Evolutionary conservation across 768 basidiomycete genomes (phyloP).

Genomic region (Hysterangium stoloniferum): DNA sequence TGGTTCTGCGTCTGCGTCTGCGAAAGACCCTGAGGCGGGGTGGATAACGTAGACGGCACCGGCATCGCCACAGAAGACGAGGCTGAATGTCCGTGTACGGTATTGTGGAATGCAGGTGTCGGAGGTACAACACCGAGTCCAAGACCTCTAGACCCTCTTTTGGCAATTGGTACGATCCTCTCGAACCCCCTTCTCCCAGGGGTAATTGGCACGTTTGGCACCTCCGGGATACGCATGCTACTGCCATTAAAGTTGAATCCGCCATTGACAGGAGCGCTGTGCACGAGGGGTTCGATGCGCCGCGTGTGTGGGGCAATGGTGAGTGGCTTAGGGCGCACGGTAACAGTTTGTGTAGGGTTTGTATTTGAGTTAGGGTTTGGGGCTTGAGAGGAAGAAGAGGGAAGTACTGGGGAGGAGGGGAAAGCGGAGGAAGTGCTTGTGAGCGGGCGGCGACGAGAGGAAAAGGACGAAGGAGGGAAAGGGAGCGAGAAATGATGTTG

Average conservation of each 20-base stretch:
- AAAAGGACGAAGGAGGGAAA: background rate
- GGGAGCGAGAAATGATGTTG: background rate
- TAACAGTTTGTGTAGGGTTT: slow-evolving; percentile 10
- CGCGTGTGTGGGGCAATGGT: slow-evolving; percentile 15
- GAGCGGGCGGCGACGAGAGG: background rate
- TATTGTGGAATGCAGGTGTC: slow-evolving; percentile 19
- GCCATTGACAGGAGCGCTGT: slow-evolving; percentile 23
- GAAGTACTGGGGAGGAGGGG: slow-evolving; percentile 4
- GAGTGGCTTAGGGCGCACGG: slow-evolving; percentile 19
- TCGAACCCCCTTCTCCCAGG: background rate
- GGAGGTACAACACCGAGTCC: slow-evolving; percentile 10
- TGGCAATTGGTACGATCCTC: background rate
- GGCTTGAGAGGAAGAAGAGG: background rate
- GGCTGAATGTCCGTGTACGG: slow-evolving; percentile 34
- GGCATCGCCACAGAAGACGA: slow-evolving; percentile 49
- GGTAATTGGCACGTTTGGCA: slow-evolving; percentile 6
- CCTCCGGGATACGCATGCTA: slow-evolving; percentile 4
- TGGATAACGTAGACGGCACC: slow-evolving; percentile 49
- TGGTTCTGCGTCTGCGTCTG: background rate
- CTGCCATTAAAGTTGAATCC: slow-evolving; percentile 17
- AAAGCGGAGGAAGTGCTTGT: background rate
- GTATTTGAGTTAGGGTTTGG: background rate
- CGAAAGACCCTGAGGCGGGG: too few species aligned
- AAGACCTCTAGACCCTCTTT: slow-evolving; percentile 8
- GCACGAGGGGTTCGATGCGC: slow-evolving; percentile 14